Percentiles rank a stretch among this genome's conserved stretches.
Conservation (phyloP, 805 yeast genomes). For the Sugiyamaella smithiae region DNA sequence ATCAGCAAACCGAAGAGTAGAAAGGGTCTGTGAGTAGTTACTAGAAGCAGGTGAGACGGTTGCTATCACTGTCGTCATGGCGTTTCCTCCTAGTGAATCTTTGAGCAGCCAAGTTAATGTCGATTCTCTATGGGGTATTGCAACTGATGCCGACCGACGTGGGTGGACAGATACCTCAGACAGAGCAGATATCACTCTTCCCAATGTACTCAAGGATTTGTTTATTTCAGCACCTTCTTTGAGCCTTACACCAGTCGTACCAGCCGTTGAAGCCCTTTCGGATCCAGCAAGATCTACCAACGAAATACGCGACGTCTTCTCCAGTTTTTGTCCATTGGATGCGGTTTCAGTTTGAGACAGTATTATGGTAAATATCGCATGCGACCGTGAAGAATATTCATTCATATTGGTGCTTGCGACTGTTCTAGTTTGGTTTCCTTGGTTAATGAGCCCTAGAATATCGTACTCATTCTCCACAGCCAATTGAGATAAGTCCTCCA, state of each 20-base stretch:
- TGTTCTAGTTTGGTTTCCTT: conserved; percentile 53
- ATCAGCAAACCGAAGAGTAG: conserved; percentile 26
- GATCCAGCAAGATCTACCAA: conserved; percentile 73
- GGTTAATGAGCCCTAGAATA: conserved; percentile 40
- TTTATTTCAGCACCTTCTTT: conserved; percentile 67
- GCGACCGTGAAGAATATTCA: conserved; percentile 67
- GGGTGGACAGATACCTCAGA: conserved; percentile 29
- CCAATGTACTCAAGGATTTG: conserved; percentile 62
- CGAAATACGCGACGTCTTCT: conserved; percentile 49
- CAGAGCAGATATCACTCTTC: conserved; percentile 50
- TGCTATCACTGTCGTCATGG: conserved; percentile 85
- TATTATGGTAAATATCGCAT: conserved; percentile 61
- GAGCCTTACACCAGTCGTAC: conserved; percentile 46
- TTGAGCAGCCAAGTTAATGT: conserved; percentile 69
- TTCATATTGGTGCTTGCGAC: conserved; percentile 67
- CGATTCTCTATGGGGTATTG: conserved; percentile 64
- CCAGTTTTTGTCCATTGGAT: conserved; percentile 19
- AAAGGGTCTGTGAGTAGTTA: conserved; percentile 24
- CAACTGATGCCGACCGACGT: conserved; percentile 17
- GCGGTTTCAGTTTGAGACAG: conserved; percentile 48
- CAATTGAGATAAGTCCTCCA: conserved; percentile 54
- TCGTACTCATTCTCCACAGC: conserved; percentile 43
- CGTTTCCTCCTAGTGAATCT: conserved; percentile 82
- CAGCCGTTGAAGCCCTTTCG: conserved; percentile 55
- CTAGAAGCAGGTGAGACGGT: conserved; percentile 49